Evolutionary conservation across 2,329 filamentous ascomycete genomes (phyloP).

Genomic region (Colletotrichum gigasporum): DNA sequence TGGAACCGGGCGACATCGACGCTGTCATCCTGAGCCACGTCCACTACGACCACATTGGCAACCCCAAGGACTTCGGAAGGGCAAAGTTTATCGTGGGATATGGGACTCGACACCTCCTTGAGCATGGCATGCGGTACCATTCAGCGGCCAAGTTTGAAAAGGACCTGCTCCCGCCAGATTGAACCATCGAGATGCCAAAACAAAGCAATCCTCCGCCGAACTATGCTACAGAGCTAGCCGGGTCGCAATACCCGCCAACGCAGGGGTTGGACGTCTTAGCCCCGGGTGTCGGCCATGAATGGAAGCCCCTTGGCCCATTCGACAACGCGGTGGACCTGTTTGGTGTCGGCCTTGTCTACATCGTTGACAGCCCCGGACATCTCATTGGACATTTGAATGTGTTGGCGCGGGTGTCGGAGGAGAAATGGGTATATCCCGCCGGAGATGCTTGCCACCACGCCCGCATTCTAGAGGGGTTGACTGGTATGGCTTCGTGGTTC

Average conservation of each 20-base stretch:
- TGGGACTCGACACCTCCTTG: too few relatives aligned
- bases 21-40: too few relatives aligned
- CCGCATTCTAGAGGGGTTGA: neutral
- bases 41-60: too few relatives aligned
- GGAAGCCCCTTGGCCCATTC: neutral
- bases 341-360: neutral
- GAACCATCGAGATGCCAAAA: too few relatives aligned
- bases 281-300: neutral
- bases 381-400: neutral
- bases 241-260: neutral
- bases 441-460: slow-evolving; percentile 5
- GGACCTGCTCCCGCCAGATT: too few relatives aligned
- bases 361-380: neutral
- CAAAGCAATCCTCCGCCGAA: too few relatives aligned
- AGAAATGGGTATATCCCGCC: neutral
- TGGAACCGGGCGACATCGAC: too few relatives aligned
- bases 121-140: too few relatives aligned
- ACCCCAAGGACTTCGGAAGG: too few relatives aligned
- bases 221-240: neutral
- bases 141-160: too few relatives aligned
- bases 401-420: neutral
- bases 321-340: neutral
- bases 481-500: neutral
- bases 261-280: neutral
- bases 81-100: too few relatives aligned